Evolutionary conservation across 2,329 filamentous ascomycete species (phyloP).

Genomic region (Fusarium sublunatum): DNA sequence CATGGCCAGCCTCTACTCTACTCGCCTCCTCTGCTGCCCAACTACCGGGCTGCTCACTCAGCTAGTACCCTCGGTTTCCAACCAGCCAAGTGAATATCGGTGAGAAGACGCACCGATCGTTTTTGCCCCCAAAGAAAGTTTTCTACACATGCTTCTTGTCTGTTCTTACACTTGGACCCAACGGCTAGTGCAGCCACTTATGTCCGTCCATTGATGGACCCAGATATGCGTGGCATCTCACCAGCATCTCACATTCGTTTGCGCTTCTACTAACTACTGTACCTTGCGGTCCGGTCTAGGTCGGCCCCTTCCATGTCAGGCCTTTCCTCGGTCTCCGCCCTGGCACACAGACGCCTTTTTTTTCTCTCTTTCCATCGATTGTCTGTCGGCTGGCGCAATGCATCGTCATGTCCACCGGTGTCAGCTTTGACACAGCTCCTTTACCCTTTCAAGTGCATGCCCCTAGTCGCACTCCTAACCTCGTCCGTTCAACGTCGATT

Average conservation of each 20-base stretch:
- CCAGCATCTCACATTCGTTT: slow-evolving; percentile 41
- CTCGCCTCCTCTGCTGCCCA: slow-evolving; percentile 29
- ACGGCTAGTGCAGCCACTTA: slow-evolving; percentile 49
- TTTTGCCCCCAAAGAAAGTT: slow-evolving; percentile 38
- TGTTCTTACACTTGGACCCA: slow-evolving; percentile 37
- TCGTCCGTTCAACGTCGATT: slow-evolving; percentile 21
- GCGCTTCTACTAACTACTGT: slow-evolving; percentile 26
- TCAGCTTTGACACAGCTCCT: slow-evolving; percentile 40
- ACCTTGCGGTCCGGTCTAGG: slow-evolving; percentile 36
- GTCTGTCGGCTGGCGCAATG: slow-evolving; percentile 22
- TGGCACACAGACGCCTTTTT: slow-evolving; percentile 32
- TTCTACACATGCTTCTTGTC: slow-evolving; percentile 38
- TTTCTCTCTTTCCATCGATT: slow-evolving; percentile 21
- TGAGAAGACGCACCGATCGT: slow-evolving; percentile 28
- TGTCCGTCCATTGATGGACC: slow-evolving; percentile 44
- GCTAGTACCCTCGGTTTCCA: slow-evolving; percentile 24
- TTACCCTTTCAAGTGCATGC: slow-evolving; percentile 40
- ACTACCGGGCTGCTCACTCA: slow-evolving; percentile 37
- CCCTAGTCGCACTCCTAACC: slow-evolving; percentile 31
- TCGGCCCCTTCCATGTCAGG: slow-evolving; percentile 34
- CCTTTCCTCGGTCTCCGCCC: slow-evolving; percentile 39
- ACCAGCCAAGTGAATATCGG: slow-evolving; percentile 31
- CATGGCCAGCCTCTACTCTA: slow-evolving; percentile 22
- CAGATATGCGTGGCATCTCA: slow-evolving; percentile 48
- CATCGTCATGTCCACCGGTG: slow-evolving; percentile 36